Evolutionary conservation across 306 rosid genomes (phyloP), one percentile per base, ranked within the genome.

Genomic region (Prunus mume): DNA sequence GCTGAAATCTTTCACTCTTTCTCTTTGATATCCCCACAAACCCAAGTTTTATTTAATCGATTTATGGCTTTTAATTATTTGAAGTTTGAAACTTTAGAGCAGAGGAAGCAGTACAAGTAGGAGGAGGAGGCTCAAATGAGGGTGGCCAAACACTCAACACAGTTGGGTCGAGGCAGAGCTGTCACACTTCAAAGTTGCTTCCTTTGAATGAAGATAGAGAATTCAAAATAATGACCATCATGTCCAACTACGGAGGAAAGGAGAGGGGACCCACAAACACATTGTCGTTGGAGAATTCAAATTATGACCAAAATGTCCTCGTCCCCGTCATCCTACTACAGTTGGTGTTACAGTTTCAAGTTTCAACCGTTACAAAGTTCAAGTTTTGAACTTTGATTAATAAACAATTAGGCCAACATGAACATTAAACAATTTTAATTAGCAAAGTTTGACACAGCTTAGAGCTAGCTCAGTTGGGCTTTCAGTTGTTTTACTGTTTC

Each of bases 161-260:
- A 76, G 80, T 68, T 87, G 88, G 91, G 91, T 84, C 91, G 86
- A 79, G 62, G 86, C 41, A 83, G 87, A 88, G 91, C 93, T 91
- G 96, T 87, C 93, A 86, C 83, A 78, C 88, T 78, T 79, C 81
- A 83, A 87, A 85, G 91, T 74, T 70, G 80, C 60, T 74, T 63
- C 52, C 30, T 56, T 83, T 83, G 86, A 74, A 58, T 57, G 55
- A 38, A 34, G 43, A 25, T 81, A 15, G 83, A 76, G 85, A 76
- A 87, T 84, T 93, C 91, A 88, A 82, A 38, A 89, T 90, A 79
- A 87, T 89, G 83, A 80, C 84, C 24, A 76, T 80, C 65, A 71
- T 86, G 69, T 67, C 85, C 76, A 25, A 30, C 45, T 7, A 13
- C 7, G 73, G 15, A 50, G 51, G 56, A 25, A 25, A 9, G 22